Conservation (phyloP, 495 filamentous ascomycete species). For the Penicillium soppii region DNA sequence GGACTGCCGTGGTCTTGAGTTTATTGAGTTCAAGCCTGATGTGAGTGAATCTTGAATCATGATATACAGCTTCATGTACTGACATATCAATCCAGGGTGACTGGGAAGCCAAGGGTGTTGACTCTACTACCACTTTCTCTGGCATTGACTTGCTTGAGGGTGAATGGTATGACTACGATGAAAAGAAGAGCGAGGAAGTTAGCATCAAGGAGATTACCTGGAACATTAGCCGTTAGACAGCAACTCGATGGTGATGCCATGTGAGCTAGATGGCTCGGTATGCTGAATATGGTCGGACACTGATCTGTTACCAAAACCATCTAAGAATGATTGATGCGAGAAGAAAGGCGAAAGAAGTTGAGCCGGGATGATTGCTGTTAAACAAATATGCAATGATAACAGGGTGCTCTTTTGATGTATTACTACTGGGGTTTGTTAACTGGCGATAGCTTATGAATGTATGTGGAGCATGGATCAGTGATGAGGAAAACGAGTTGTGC, state of each 20-base stretch:
- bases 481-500: neutral
- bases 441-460: neutral
- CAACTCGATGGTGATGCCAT: no score
- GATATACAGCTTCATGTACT: neutral
- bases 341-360: no score
- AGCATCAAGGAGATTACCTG: slow-evolving; percentile 91
- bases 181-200: slow-evolving; percentile 76
- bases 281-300: no score
- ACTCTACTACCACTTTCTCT: slow-evolving; percentile 74
- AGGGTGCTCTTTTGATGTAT: slow-evolving; percentile 7
- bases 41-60: slow-evolving; percentile 42
- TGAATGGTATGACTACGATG: slow-evolving; percentile 89
- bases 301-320: no score
- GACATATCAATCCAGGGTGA: slow-evolving; percentile 59
- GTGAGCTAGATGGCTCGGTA: neutral
- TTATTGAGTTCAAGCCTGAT: slow-evolving; percentile 84
- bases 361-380: no score
- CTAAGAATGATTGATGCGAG: no score
- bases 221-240: slow-evolving; percentile 63
- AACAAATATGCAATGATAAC: no score
- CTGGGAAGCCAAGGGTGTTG: slow-evolving; percentile 79
- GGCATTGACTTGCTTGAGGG: slow-evolving; percentile 80
- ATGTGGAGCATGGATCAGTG: neutral
- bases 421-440: slow-evolving; percentile 10
- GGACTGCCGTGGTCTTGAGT: slow-evolving; percentile 93